Evolutionary conservation across 2,329 filamentous ascomycete genomes (phyloP).

Genomic region (Neonectria neomacrospora): DNA sequence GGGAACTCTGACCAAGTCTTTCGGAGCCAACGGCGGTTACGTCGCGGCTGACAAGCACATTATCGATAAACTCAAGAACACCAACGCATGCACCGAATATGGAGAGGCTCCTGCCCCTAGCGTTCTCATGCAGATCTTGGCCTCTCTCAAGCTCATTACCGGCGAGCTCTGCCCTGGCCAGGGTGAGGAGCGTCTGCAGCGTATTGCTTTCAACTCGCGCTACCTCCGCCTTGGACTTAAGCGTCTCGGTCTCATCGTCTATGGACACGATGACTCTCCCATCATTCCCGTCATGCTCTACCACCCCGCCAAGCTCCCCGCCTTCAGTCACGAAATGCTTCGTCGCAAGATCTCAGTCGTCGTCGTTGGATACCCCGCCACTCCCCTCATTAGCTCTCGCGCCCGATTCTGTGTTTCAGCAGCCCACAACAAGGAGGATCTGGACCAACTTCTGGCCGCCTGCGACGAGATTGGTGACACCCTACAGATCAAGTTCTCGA

Average conservation of each 20-base stretch:
- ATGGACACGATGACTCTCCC: constrained; percentile 96
- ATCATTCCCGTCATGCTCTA: constrained; percentile 96
- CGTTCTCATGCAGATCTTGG: constrained; percentile 90
- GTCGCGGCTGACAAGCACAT: constrained; percentile 89
- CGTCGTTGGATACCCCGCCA: constrained; percentile 96
- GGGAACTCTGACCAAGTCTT: constrained; percentile 98
- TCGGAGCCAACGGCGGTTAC: constrained; percentile 97
- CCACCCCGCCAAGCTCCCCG: constrained; percentile 98
- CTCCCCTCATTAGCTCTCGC: constrained; percentile 92
- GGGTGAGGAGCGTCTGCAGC: constrained; percentile 93
- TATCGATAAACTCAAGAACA: constrained; percentile 88
- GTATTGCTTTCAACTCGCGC: constrained; percentile 96
- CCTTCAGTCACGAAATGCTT: constrained; percentile 98
- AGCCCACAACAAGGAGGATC: constrained; percentile 97
- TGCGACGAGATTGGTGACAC: constrained; percentile 94
- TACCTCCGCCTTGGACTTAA: constrained; percentile 98
- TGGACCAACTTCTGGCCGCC: constrained; percentile 87
- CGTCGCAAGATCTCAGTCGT: constrained; percentile 97
- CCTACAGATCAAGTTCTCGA: constrained; percentile 96
- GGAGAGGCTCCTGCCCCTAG: constrained; percentile 90
- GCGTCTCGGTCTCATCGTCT: constrained; percentile 95
- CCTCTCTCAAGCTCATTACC: constrained; percentile 86
- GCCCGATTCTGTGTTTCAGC: constrained; percentile 96
- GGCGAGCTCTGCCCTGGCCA: constrained; percentile 90
- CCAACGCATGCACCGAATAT: constrained; percentile 86